Conservation (phyloP, 176 grass and related monocot species). For the Paspalum vaginatum region DNA sequence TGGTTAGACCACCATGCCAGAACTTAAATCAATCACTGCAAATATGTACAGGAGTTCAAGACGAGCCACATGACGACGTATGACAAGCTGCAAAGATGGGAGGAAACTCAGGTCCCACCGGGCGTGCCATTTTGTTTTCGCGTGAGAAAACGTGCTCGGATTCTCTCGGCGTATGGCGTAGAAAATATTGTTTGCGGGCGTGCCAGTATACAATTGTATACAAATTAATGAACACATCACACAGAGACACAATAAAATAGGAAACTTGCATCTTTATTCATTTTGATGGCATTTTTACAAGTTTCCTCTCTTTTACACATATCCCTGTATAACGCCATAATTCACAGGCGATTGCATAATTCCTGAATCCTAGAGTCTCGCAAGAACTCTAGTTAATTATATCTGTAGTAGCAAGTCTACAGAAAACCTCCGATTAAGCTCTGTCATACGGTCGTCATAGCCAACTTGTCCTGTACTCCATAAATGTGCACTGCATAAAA, state of each 20-base stretch:
- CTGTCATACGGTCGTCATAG: too few species aligned
- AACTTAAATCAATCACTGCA: not conserved
- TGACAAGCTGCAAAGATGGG: slow-evolving; percentile 2
- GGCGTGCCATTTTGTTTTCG: slow-evolving; percentile 23
- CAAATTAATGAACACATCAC: not conserved
- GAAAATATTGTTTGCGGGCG: not conserved
- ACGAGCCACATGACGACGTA: not conserved
- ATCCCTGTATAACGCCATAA: too few species aligned
- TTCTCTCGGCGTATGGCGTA: not conserved
- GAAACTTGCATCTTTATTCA: not conserved
- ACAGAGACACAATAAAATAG: not conserved
- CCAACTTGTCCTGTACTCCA: too few species aligned
- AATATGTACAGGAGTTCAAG: not conserved
- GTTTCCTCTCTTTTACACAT: not conserved
- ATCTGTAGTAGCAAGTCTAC: too few species aligned
- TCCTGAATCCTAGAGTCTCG: too few species aligned
- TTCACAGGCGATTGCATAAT: too few species aligned
- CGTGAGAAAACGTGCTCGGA: not conserved
- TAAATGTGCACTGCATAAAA: too few species aligned
- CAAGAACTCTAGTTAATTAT: too few species aligned
- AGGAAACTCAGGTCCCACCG: not conserved
- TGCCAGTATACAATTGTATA: slow-evolving; percentile 8
- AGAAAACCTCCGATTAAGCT: too few species aligned
- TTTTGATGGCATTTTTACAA: not conserved
- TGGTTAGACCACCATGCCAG: not conserved